A percentile compares a stretch with the other conserved stretches of the same genome.
phyloP scores from a whole-genome alignment of 441 rosid species.

The Kokia cookei region DNA sequence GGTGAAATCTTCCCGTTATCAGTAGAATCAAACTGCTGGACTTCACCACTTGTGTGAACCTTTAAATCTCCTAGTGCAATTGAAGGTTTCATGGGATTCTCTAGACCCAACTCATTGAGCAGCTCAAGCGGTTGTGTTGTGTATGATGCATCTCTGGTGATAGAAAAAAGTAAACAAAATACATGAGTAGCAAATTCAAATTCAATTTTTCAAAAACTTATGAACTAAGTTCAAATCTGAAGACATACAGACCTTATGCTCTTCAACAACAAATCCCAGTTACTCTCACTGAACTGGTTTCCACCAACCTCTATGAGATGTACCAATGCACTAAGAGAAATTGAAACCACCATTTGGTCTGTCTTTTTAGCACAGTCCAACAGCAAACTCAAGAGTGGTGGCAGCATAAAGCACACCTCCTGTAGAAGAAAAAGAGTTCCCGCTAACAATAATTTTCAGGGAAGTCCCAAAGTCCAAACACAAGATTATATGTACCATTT shows the following conservation, averaged over 20 bases:
- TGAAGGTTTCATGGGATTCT: constrained; percentile 34
- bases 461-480: not conserved
- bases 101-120: constrained; percentile 75
- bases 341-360: constrained; percentile 96
- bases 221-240: not conserved
- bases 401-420: constrained; percentile 99
- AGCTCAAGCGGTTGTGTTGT: constrained; percentile 98
- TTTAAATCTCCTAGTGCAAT: constrained; percentile 12
- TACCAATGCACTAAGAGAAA: constrained; percentile 89
- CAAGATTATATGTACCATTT: not conserved
- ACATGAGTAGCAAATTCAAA: constrained; percentile 7
- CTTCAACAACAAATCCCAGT: constrained; percentile 96
- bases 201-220: not conserved
- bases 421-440: constrained; percentile 16
- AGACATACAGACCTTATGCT: constrained; percentile 73
- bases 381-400: constrained; percentile 90
- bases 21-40: constrained; percentile 22
- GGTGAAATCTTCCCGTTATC: constrained; percentile 40
- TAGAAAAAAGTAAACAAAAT: constrained; percentile 13
- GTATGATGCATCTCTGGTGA: constrained; percentile 90
- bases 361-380: constrained; percentile 96
- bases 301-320: constrained; percentile 99
- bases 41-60: constrained; percentile 26
- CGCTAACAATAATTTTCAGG: not conserved
- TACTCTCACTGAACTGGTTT: constrained; percentile 89